Percentiles rank a stretch among this genome's conserved stretches.
Conservation (phyloP, 2,329 filamentous ascomycete species). For the Penicillium janthinellum region DNA sequence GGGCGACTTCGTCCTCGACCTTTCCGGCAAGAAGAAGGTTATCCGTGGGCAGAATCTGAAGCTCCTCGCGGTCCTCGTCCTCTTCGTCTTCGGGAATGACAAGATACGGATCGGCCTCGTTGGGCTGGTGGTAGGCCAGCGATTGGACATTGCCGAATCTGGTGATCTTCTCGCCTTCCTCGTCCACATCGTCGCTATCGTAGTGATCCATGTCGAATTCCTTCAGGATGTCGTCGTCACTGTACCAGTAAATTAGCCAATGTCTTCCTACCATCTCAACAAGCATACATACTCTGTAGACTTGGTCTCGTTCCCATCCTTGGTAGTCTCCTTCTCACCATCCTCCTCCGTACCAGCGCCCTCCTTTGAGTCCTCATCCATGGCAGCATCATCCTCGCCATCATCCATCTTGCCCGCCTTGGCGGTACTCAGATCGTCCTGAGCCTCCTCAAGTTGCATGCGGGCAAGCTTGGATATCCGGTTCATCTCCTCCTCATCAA, state of each 20-base stretch:
- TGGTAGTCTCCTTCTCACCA: slow-evolving; percentile 24
- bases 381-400: slow-evolving; percentile 45
- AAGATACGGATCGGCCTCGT: slow-evolving; percentile 95
- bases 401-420: slow-evolving; percentile 50
- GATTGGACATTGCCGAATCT: slow-evolving; percentile 97
- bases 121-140: slow-evolving; percentile 88
- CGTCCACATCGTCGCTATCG: slow-evolving; percentile 75
- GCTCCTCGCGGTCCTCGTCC: slow-evolving; percentile 87
- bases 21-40: slow-evolving; percentile 91
- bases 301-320: slow-evolving; percentile 22
- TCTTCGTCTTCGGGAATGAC: slow-evolving; percentile 80
- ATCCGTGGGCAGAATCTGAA: slow-evolving; percentile 89
- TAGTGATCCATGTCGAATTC: slow-evolving; percentile 97
- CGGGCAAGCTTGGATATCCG: slow-evolving; percentile 74
- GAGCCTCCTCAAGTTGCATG: slow-evolving; percentile 85
- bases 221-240: slow-evolving; percentile 82
- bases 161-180: slow-evolving; percentile 70
- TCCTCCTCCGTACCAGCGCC: slow-evolving; percentile 30
- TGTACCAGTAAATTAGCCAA: slow-evolving; percentile 25
- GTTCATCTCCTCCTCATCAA: slow-evolving; percentile 74
- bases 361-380: slow-evolving; percentile 45
- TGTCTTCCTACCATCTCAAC: neutral
- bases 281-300: slow-evolving; percentile 21
- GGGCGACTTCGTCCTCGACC: slow-evolving; percentile 94
- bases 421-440: slow-evolving; percentile 79